Percentiles rank a stretch among this genome's conserved stretches.
Evolutionary conservation across 2,329 filamentous ascomycete genomes (phyloP).

Genomic region (Pseudovirgaria hyperparasitica): DNA sequence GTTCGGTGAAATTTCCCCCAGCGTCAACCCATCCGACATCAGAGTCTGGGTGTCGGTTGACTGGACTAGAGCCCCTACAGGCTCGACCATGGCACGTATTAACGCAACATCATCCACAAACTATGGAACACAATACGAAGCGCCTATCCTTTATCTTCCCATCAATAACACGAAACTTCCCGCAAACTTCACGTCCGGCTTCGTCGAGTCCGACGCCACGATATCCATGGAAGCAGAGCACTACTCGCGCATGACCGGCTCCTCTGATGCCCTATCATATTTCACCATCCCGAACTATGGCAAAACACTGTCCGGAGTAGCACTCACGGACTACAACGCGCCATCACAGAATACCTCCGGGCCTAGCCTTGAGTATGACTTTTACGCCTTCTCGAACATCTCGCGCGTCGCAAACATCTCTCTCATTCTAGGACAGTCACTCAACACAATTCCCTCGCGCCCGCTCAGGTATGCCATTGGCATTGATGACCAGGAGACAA

Average conservation of each 20-base stretch:
- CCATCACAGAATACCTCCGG: constrained; percentile 16
- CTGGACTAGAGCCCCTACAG: constrained; percentile 16
- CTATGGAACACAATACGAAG: constrained; percentile 24
- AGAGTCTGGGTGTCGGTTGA: constrained; percentile 25
- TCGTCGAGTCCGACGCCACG: constrained; percentile 22
- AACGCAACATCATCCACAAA: constrained; percentile 20
- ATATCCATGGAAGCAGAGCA: constrained; percentile 25
- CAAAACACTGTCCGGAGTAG: constrained; percentile 22
- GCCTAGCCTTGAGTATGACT: constrained; percentile 23
- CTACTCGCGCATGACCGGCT: constrained; percentile 18
- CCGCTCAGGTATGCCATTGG: constrained; percentile 39
- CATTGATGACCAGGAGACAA: constrained; percentile 28
- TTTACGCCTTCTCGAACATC: constrained; percentile 20
- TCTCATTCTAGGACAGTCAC: constrained; percentile 29
- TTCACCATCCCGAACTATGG: constrained; percentile 20
- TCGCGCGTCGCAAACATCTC: constrained; percentile 24
- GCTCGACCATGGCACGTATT: constrained; percentile 17
- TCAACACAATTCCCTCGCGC: constrained; percentile 38
- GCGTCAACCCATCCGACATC: constrained; percentile 16
- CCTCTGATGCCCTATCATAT: constrained; percentile 2
- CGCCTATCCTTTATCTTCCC: constrained; percentile 17
- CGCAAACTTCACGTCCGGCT: constrained; percentile 17
- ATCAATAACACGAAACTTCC: constrained; percentile 23
- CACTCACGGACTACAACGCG: constrained; percentile 15
- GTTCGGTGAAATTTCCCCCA: constrained; percentile 17